A percentile compares a stretch with the other conserved stretches of the same genome.
Conservation (phyloP, 2,329 filamentous ascomycete genomes). For the Macrophomina pseudophaseolina region DNA sequence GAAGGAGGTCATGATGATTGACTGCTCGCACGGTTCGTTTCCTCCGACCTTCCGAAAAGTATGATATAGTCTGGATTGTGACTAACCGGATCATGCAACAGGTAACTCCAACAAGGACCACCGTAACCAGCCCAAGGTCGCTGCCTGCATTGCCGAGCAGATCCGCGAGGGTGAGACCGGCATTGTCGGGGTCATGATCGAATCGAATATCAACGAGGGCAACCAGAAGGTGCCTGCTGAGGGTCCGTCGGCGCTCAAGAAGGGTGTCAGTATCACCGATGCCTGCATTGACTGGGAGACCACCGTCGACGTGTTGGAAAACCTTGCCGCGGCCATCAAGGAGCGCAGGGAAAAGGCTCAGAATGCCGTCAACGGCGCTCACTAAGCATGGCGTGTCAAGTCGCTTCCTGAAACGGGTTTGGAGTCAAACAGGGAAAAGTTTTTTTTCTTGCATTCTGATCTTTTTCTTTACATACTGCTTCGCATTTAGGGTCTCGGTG, state of each 20-base stretch:
- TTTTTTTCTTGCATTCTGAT: background rate
- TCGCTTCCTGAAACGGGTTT: slow-evolving; percentile 14
- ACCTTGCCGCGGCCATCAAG: slow-evolving; percentile 83
- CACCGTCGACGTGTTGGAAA: slow-evolving; percentile 80
- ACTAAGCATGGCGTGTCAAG: background rate
- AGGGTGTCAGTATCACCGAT: slow-evolving; percentile 93
- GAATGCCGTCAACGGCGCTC: slow-evolving; percentile 17
- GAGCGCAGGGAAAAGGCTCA: slow-evolving; percentile 63
- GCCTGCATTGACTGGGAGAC: slow-evolving; percentile 94
- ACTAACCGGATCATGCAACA: slow-evolving; percentile 40
- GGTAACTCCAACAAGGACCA: slow-evolving; percentile 98
- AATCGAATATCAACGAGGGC: slow-evolving; percentile 93
- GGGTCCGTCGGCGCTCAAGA: slow-evolving; percentile 77
- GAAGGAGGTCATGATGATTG: slow-evolving; percentile 91
- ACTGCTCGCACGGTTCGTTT: slow-evolving; percentile 87
- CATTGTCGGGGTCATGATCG: slow-evolving; percentile 98
- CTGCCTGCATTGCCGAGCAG: slow-evolving; percentile 80
- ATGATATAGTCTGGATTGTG: background rate
- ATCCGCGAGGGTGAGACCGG: slow-evolving; percentile 83
- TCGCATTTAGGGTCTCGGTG: slow-evolving; percentile 13
- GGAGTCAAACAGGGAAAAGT: slow-evolving; percentile 21
- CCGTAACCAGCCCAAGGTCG: slow-evolving; percentile 94
- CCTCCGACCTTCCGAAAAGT: background rate
- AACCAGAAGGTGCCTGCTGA: slow-evolving; percentile 79
- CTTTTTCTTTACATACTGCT: background rate